These are phyloP conservation scores for Paecilomyces sp. DNA, from an alignment of 2,329 filamentous ascomycete species.

Conservation along the genomic window DNA sequence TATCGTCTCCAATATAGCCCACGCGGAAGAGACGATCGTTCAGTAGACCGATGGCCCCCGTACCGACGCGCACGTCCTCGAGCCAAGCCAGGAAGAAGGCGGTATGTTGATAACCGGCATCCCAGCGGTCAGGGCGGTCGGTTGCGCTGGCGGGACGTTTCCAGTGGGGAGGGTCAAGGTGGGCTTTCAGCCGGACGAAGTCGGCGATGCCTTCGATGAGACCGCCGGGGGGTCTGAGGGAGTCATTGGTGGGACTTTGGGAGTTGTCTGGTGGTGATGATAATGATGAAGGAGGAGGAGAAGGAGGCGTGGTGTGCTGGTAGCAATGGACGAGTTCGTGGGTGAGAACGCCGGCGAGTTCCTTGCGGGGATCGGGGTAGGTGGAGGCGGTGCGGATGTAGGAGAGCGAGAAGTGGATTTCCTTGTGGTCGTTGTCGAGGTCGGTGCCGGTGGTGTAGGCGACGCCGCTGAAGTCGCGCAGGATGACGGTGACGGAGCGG, in stretches of 20 bases:
- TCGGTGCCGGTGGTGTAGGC: slow-evolving; percentile 80
- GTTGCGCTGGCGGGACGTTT: slow-evolving; percentile 42
- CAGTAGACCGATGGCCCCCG: slow-evolving; percentile 55
- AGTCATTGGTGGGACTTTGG: slow-evolving; percentile 3
- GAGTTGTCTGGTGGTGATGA: slow-evolving; percentile 10
- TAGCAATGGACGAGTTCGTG: slow-evolving; percentile 96
- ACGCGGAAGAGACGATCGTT: slow-evolving; percentile 30
- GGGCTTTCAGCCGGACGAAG: slow-evolving; percentile 74
- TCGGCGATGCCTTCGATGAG: slow-evolving; percentile 89
- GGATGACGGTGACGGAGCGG: slow-evolving; percentile 75
- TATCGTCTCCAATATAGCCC: slow-evolving; percentile 26
- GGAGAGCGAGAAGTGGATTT: slow-evolving; percentile 76
- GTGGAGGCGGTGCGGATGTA: slow-evolving; percentile 52
- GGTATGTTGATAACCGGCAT: slow-evolving; percentile 82
- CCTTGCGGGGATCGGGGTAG: slow-evolving; percentile 33
- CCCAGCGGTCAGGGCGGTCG: slow-evolving; percentile 61
- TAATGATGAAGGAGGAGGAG: no score
- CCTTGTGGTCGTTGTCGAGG: slow-evolving; percentile 79
- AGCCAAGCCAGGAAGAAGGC: slow-evolving; percentile 87
- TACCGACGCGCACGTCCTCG: slow-evolving; percentile 63
- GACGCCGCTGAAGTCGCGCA: slow-evolving; percentile 73
- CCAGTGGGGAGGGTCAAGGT: slow-evolving; percentile 78
- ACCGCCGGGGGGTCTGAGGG: slow-evolving; percentile 53
- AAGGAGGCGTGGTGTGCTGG: slow-evolving; percentile 62
- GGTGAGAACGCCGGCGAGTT: slow-evolving; percentile 76